phyloP scores from a whole-genome alignment of 1,284 basidiomycete species.

The Cystobasidiaceae sp. region DNA sequence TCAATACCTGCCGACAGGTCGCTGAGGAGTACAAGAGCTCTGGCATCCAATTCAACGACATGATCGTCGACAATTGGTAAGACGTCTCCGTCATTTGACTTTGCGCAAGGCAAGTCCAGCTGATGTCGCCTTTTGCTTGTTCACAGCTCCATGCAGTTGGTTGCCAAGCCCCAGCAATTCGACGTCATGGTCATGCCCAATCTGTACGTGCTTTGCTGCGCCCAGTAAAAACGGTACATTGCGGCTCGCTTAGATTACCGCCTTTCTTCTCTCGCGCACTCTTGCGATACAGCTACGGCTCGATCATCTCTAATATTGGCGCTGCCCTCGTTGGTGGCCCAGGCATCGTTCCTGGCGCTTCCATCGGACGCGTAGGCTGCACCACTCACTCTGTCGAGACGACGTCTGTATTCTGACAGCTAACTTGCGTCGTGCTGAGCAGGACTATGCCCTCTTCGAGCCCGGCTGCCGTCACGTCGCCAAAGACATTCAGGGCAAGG shows the following conservation, averaged over 20 bases:
- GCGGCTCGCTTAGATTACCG: neutral
- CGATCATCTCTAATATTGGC: constrained; percentile 97
- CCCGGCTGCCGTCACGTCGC: constrained; percentile 98
- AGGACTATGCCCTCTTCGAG: constrained; percentile 98
- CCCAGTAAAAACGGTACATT: too few species aligned
- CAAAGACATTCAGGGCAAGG: constrained; percentile 73
- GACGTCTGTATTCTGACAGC: constrained; percentile 18
- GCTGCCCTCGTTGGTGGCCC: constrained; percentile 97
- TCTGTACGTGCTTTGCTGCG: constrained; percentile 46
- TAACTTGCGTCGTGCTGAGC: constrained; percentile 22
- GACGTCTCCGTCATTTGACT: constrained; percentile 33
- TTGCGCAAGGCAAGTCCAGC: neutral
- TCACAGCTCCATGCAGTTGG: constrained; percentile 90
- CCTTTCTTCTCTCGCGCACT: neutral
- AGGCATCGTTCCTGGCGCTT: constrained; percentile 95
- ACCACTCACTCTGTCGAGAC: neutral
- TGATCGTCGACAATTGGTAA: constrained; percentile 60
- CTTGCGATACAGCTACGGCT: constrained; percentile 63
- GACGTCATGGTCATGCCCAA: constrained; percentile 99
- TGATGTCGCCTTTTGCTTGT: neutral
- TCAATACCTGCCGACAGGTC: constrained; percentile 94
- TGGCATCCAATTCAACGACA: constrained; percentile 90
- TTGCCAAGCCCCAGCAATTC: constrained; percentile 89
- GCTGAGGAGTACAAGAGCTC: constrained; percentile 89
- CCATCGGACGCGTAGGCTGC: constrained; percentile 76